These are phyloP conservation scores for Hypoxylon lienhwacheense DNA, from an alignment of 495 filamentous ascomycete species.

Conservation along the genomic window DNA sequence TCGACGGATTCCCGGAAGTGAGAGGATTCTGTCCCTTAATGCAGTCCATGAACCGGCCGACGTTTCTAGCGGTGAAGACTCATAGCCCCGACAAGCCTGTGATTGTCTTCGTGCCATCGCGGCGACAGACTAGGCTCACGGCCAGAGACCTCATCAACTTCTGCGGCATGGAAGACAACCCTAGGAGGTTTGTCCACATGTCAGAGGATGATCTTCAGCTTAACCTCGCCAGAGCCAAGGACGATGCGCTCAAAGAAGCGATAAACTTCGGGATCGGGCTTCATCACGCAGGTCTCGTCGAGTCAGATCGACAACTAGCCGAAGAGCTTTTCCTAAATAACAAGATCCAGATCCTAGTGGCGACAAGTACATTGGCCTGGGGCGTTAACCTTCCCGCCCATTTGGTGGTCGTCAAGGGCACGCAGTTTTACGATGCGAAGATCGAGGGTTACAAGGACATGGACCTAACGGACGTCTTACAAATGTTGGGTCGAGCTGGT, in stretches of 20 bases:
- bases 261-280: conserved; percentile 95
- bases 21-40: conserved; percentile 96
- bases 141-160: conserved; percentile 95
- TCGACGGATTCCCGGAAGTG: conserved; percentile 95
- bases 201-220: conserved; percentile 89
- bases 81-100: conserved; percentile 96
- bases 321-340: conserved; percentile 97
- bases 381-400: conserved; percentile 98
- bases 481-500: conserved; percentile 96
- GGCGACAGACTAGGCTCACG: conserved; percentile 90
- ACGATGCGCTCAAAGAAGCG: conserved; percentile 86
- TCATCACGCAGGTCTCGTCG: conserved; percentile 95
- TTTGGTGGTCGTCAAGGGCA: conserved; percentile 96
- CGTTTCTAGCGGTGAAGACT: conserved; percentile 92
- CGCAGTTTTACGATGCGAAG: conserved; percentile 97
- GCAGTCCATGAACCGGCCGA: conserved; percentile 98
- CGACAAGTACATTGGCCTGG: conserved; percentile 97
- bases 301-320: conserved; percentile 85
- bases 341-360: conserved; percentile 95
- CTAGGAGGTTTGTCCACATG: conserved; percentile 88
- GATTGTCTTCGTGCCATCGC: conserved; percentile 97
- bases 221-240: conserved; percentile 82
- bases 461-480: conserved; percentile 97
- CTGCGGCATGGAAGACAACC: conserved; percentile 98
- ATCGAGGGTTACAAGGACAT: conserved; percentile 98